Evolutionary conservation across 306 rosid species (phyloP).

Genomic region (Prunus dulcis): DNA sequence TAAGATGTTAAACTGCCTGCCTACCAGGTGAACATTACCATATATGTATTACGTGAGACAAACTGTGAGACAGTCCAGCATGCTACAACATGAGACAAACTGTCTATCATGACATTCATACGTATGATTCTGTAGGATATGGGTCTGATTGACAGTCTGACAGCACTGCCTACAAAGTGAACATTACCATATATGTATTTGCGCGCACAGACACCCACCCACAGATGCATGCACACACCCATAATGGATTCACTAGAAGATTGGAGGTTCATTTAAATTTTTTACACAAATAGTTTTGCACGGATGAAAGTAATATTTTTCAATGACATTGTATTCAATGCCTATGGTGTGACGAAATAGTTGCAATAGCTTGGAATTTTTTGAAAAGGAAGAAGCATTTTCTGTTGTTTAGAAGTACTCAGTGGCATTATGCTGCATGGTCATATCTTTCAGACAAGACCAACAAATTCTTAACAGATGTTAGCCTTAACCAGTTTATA

Average conservation of each 20-base stretch:
- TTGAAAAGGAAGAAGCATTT: conserved; percentile 1
- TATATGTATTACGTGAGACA: too few relatives aligned
- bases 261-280: not conserved
- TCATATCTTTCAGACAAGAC: not conserved
- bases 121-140: not conserved
- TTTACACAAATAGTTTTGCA: not conserved
- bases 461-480: not conserved
- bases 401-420: not conserved
- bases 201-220: not conserved
- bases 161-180: not conserved
- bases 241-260: not conserved
- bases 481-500: not conserved
- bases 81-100: not conserved
- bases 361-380: not conserved
- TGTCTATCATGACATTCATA: not conserved
- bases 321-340: not conserved
- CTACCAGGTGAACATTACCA: not conserved
- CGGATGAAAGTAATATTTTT: not conserved
- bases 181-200: not conserved
- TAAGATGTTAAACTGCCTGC: not conserved
- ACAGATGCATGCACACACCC: not conserved
- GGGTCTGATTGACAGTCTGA: not conserved
- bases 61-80: not conserved
- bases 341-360: not conserved
- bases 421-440: not conserved